These are phyloP conservation scores for Fraxinus platypoda DNA, from an alignment of 305 asterid genomes.

Conservation along the genomic window DNA sequence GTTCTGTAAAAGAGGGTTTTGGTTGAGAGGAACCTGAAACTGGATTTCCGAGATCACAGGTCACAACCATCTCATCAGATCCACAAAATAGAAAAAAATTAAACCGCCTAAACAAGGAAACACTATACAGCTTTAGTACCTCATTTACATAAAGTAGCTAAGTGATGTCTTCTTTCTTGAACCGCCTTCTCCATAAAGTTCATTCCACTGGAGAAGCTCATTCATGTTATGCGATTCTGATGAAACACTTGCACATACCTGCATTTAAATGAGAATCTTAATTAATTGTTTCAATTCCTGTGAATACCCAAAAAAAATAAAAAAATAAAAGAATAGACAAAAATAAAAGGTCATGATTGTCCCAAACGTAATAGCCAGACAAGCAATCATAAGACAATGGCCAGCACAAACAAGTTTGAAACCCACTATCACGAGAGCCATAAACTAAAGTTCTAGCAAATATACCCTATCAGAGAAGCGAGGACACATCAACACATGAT, in stretches of 20 bases:
- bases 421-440: background rate
- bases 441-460: background rate
- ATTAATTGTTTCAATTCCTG: background rate
- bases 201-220: slow-evolving; percentile 74
- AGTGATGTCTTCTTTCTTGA: slow-evolving; percentile 65
- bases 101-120: slow-evolving; percentile 12
- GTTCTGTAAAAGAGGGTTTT: slow-evolving; percentile 16
- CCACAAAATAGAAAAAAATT: background rate
- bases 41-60: slow-evolving; percentile 28
- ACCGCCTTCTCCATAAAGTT: slow-evolving; percentile 76
- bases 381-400: no score
- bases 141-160: slow-evolving; percentile 68
- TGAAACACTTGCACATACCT: slow-evolving; percentile 79
- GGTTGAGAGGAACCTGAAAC: slow-evolving; percentile 34
- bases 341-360: no score
- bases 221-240: slow-evolving; percentile 67
- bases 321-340: no score
- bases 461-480: background rate
- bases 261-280: slow-evolving; percentile 13
- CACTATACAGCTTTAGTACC: slow-evolving; percentile 20
- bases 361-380: no score
- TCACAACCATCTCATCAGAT: slow-evolving; percentile 24
- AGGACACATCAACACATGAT: background rate
- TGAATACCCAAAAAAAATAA: background rate
- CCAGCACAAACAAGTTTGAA: no score